Conservation (phyloP, 257 asterid genomes). For the Nicotiana tomentosiformis region DNA sequence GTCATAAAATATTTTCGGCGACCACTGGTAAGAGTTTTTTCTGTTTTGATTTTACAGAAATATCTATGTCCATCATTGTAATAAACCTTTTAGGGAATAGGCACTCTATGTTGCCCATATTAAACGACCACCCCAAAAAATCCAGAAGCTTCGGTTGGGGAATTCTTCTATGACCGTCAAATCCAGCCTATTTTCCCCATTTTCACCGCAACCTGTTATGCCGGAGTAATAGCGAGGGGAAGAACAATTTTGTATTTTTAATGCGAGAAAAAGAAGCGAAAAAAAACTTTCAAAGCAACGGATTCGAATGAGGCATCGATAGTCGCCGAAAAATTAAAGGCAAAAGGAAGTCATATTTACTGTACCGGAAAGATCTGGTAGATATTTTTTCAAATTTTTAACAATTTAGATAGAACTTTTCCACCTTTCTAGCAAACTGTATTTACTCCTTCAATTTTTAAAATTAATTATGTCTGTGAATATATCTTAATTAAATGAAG, state of each 20-base stretch:
- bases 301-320: not conserved
- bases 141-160: conserved; percentile 16
- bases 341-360: conserved; percentile 44
- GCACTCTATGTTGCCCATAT: no score
- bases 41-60: no score
- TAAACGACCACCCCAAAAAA: not conserved
- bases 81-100: no score
- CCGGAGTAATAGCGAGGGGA: conserved; percentile 85
- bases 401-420: conserved; percentile 29
- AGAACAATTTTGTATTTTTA: conserved; percentile 57
- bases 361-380: conserved; percentile 59
- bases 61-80: no score
- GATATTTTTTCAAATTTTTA: conserved; percentile 54
- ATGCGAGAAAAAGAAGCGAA: conserved; percentile 37
- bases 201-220: conserved; percentile 31
- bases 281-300: conserved; percentile 6
- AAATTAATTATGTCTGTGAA: not conserved
- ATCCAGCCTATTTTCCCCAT: conserved; percentile 29
- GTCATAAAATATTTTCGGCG: no score
- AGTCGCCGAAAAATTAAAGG: conserved; percentile 21
- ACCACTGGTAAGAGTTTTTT: no score
- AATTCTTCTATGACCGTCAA: conserved; percentile 25
- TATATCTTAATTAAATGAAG: not conserved
- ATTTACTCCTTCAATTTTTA: not conserved
- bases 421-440: conserved; percentile 24